Evolutionary conservation across 148 eudicot species (phyloP).

Genomic region (Bassia scoparia): DNA sequence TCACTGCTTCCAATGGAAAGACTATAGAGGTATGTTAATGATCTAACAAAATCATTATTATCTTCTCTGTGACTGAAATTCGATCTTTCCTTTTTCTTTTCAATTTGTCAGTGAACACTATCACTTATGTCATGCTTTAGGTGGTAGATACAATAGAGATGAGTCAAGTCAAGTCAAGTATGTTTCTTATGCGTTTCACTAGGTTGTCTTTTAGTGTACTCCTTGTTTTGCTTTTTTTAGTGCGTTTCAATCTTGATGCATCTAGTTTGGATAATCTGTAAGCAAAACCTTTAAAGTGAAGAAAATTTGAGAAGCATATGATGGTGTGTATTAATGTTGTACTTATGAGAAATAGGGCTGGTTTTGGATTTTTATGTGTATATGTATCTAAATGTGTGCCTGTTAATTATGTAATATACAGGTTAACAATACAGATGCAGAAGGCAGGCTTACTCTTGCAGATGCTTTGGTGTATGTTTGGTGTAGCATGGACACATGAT

Average conservation of each 20-base stretch:
- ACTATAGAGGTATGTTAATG: constrained; percentile 77
- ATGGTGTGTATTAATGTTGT: not conserved
- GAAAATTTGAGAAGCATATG: not conserved
- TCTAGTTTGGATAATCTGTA: not conserved
- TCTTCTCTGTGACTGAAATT: not conserved
- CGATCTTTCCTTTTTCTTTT: no score
- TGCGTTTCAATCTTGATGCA: no score
- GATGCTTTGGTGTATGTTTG: constrained; percentile 98
- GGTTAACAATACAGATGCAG: constrained; percentile 99
- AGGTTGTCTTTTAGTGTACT: not conserved
- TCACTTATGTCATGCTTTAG: not conserved
- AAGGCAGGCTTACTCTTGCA: constrained; percentile 99
- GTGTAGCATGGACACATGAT: no score
- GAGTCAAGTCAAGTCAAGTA: not conserved
- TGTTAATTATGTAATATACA: constrained; percentile 25
- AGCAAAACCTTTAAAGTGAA: not conserved
- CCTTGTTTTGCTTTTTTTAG: not conserved
- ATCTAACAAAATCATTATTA: not conserved
- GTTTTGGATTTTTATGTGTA: not conserved
- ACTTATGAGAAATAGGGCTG: not conserved
- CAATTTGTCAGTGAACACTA: not conserved
- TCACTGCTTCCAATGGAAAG: constrained; percentile 98
- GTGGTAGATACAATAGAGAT: not conserved
- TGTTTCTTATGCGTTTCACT: not conserved
- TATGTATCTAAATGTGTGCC: not conserved